Conservation (phyloP, 2,329 filamentous ascomycete genomes). For the Penicillium griseofulvum region DNA sequence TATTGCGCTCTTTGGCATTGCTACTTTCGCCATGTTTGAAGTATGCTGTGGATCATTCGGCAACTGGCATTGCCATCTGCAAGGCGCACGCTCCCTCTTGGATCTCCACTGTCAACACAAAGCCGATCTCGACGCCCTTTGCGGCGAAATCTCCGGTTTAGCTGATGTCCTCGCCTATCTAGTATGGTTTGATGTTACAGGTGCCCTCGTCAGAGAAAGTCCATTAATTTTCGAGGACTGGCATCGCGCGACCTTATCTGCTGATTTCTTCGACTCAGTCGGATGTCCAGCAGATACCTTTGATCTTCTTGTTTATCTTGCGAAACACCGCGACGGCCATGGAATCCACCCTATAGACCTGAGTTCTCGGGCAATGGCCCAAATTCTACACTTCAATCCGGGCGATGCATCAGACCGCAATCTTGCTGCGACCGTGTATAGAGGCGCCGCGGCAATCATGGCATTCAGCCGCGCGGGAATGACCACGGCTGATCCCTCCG, state of each 20-base stretch:
- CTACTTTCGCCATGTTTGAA: slow-evolving; percentile 47
- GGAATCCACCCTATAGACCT: slow-evolving; percentile 5
- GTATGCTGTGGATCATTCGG: slow-evolving; percentile 46
- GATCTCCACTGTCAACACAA: slow-evolving; percentile 41
- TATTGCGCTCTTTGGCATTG: slow-evolving; percentile 45
- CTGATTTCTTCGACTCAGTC: slow-evolving; percentile 38
- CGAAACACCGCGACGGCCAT: slow-evolving; percentile 23
- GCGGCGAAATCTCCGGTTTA: slow-evolving; percentile 35
- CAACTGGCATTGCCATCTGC: slow-evolving; percentile 37
- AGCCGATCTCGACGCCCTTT: slow-evolving; percentile 35
- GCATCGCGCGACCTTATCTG: slow-evolving; percentile 38
- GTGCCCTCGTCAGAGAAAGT: slow-evolving; percentile 26
- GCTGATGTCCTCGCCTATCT: slow-evolving; percentile 41
- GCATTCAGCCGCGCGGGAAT: slow-evolving; percentile 22
- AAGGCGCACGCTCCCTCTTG: slow-evolving; percentile 42
- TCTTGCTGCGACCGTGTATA: slow-evolving; percentile 32
- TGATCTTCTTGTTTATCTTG: slow-evolving; percentile 36
- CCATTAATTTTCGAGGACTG: slow-evolving; percentile 43
- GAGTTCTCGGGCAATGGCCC: slow-evolving; percentile 16
- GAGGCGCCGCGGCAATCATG: slow-evolving; percentile 39
- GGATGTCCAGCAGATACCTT: slow-evolving; percentile 42
- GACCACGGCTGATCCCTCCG: not conserved
- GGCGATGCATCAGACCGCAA: slow-evolving; percentile 12
- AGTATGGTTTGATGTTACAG: slow-evolving; percentile 44
- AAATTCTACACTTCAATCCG: slow-evolving; percentile 21